A percentile compares a stretch with the other conserved stretches of the same genome.
These are phyloP conservation scores for Leccinum variabile DNA, from an alignment of 1,284 basidiomycete genomes.

Conservation along the genomic window DNA sequence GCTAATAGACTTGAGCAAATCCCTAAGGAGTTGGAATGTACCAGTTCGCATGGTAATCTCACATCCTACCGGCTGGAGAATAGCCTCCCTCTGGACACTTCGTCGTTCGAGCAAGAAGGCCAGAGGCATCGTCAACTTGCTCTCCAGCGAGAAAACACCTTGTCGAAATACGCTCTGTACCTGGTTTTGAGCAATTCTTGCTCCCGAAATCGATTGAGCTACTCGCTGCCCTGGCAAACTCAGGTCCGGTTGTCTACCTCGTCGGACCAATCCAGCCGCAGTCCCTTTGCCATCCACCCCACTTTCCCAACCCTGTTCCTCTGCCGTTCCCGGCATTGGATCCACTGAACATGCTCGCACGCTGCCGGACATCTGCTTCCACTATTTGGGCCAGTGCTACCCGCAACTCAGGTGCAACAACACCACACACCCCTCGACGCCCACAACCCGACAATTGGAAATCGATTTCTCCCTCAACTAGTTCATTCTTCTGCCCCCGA, in stretches of 20 bases:
- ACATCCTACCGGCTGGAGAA: background rate
- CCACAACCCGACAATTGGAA: too few species aligned
- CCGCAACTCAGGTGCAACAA: too few species aligned
- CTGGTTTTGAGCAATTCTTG: background rate
- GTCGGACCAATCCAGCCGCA: too few species aligned
- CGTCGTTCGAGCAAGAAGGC: background rate
- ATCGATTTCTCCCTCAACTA: too few species aligned
- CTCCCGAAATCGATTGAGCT: background rate
- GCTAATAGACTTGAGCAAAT: background rate
- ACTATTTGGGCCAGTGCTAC: too few species aligned
- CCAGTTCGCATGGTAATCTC: background rate
- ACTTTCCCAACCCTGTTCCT: too few species aligned
- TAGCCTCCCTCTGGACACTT: background rate
- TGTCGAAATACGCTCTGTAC: background rate
- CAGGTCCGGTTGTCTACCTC: background rate
- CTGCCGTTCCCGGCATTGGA: too few species aligned
- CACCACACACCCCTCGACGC: too few species aligned
- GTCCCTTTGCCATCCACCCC: too few species aligned
- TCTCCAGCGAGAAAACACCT: background rate
- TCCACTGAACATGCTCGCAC: too few species aligned
- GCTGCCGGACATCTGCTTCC: too few species aligned
- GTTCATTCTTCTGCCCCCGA: too few species aligned
- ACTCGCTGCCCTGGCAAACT: background rate
- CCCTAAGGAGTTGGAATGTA: background rate
- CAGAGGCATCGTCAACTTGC: background rate